phyloP scores from a whole-genome alignment of 352 stramenopile species.

The Globisporangium emineosum region DNA sequence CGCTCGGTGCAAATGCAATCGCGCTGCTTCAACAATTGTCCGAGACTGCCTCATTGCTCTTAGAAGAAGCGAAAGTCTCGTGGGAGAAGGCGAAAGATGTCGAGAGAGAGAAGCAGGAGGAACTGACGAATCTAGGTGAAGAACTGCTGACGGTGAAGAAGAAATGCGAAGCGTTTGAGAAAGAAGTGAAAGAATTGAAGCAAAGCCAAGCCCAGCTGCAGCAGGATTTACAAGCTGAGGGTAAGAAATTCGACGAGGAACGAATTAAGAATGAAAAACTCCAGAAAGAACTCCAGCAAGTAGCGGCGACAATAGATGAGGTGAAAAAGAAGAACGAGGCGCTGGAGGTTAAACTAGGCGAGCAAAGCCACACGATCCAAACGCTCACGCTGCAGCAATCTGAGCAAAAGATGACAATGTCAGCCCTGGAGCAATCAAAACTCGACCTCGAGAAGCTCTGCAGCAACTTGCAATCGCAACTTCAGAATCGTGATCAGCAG shows the following conservation, averaged over 20 bases:
- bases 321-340: constrained; percentile 53
- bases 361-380: constrained; percentile 57
- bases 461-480: constrained; percentile 46
- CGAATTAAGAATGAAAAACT: constrained; percentile 34
- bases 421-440: constrained; percentile 60
- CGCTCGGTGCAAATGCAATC: constrained; percentile 35
- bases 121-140: constrained; percentile 66
- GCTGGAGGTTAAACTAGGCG: constrained; percentile 41
- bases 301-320: constrained; percentile 24
- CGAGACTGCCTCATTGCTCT: constrained; percentile 41
- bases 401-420: constrained; percentile 52
- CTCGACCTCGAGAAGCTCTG: constrained; percentile 65
- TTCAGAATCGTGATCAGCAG: constrained; percentile 55
- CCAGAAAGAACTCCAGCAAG: constrained; percentile 41
- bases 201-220: constrained; percentile 13
- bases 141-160: constrained; percentile 60
- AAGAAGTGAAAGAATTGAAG: constrained; percentile 16
- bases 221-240: constrained; percentile 12
- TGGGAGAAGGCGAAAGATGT: constrained; percentile 74
- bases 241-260: constrained; percentile 27
- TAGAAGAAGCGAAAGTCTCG: constrained; percentile 65
- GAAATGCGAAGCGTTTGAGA: constrained; percentile 43
- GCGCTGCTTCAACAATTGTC: constrained; percentile 53
- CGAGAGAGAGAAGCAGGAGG: constrained; percentile 77
- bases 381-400: constrained; percentile 51